Percentiles rank a stretch among this genome's conserved stretches.
phyloP scores from a whole-genome alignment of 2,329 filamentous ascomycete genomes.

The Alternaria arborescens region DNA sequence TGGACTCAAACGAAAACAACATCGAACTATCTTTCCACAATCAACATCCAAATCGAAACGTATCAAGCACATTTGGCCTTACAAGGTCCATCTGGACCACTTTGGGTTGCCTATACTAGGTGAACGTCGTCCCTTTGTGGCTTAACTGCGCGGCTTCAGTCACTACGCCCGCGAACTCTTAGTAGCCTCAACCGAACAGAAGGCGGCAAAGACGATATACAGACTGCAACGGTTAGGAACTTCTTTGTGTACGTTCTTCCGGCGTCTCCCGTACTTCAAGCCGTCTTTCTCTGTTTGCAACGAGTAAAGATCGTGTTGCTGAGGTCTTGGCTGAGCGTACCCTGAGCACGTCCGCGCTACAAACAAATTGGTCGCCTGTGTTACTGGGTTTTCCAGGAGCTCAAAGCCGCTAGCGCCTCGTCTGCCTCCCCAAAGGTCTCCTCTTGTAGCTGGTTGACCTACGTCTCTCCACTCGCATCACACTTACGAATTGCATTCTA shows the following conservation, averaged over 20 bases:
- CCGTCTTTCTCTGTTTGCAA: constrained; percentile 1
- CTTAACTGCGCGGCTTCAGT: not conserved
- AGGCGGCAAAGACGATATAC: not conserved
- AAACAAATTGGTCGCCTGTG: not conserved
- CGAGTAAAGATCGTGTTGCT: not conserved
- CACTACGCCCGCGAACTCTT: not conserved
- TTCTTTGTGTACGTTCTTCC: not conserved
- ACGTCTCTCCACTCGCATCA: not conserved
- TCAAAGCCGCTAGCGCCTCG: constrained; percentile 11
- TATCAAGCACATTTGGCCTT: not conserved
- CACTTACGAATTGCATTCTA: not conserved
- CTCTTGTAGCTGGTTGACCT: not conserved
- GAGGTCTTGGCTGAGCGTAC: constrained; percentile 10
- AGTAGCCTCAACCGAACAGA: not conserved
- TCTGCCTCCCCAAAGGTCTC: constrained; percentile 1
- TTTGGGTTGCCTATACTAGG: not conserved
- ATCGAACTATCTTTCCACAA: not conserved
- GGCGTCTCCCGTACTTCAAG: constrained; percentile 5
- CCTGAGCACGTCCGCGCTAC: constrained; percentile 6
- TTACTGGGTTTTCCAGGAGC: constrained; percentile 1
- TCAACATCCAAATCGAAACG: not conserved
- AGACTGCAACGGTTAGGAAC: constrained; percentile 2
- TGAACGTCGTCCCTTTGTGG: not conserved
- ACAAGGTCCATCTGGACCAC: not conserved
- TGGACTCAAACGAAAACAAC: not conserved